phyloP scores from a whole-genome alignment of 768 basidiomycete species.

The Leucosporidium creatinivorum region DNA sequence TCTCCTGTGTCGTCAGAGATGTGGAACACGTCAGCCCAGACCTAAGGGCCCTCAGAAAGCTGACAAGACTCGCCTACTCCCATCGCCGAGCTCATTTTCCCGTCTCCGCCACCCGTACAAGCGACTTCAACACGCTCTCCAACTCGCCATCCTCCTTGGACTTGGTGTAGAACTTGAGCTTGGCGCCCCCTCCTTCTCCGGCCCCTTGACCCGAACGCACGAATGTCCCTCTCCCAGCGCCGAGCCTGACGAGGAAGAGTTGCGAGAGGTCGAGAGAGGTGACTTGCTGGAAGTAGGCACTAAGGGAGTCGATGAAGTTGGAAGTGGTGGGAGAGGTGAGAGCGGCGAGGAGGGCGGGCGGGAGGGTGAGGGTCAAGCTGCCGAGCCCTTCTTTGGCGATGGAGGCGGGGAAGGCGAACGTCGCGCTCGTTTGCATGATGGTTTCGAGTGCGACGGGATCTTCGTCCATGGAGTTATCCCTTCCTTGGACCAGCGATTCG shows the following conservation, averaged over 20 bases:
- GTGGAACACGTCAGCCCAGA: no score
- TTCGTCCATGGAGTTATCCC: neutral
- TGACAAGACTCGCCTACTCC: no score
- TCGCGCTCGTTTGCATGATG: neutral
- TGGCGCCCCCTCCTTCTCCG: neutral
- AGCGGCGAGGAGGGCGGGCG: neutral
- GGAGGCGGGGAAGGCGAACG: neutral
- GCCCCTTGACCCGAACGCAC: constrained; percentile 10
- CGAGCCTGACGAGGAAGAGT: constrained; percentile 2
- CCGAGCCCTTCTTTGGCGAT: constrained; percentile 4
- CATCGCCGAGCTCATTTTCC: neutral
- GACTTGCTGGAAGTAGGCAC: neutral
- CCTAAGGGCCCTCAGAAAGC: no score
- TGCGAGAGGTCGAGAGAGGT: neutral
- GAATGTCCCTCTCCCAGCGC: constrained; percentile 2
- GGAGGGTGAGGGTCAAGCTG: constrained; percentile 11
- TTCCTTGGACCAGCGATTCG: neutral
- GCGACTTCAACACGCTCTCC: neutral
- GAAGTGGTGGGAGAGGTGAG: neutral
- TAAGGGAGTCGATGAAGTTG: constrained; percentile 4
- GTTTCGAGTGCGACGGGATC: neutral
- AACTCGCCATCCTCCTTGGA: neutral
- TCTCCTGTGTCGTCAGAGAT: no score
- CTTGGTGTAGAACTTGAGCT: neutral
- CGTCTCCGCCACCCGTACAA: neutral